A percentile compares a stretch with the other conserved stretches of the same genome.
These are phyloP conservation scores for Serendipita indica DNA, from an alignment of 768 basidiomycete species.

Conservation along the genomic window DNA sequence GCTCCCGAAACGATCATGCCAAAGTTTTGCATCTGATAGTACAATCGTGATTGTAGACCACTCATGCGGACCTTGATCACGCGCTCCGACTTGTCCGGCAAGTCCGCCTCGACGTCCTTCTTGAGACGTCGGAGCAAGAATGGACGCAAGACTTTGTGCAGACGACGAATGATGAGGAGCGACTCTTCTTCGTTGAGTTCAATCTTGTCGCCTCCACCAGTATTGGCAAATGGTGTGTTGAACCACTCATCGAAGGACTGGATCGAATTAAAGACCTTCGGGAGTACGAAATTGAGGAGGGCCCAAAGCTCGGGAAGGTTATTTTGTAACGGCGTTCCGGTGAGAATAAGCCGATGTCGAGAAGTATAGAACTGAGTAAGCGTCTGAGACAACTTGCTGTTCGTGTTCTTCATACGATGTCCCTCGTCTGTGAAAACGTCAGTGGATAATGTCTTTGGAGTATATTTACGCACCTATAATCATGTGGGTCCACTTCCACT, in stretches of 20 bases:
- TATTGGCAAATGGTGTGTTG: conserved; percentile 97
- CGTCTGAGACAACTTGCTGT: conserved; percentile 76
- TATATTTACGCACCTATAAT: conserved; percentile 56
- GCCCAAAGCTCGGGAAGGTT: conserved; percentile 95
- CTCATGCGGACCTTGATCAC: conserved; percentile 95
- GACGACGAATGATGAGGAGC: conserved; percentile 85
- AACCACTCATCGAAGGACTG: conserved; percentile 99
- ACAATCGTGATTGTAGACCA: conserved; percentile 77
- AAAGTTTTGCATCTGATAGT: conserved; percentile 96
- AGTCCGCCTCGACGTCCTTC: conserved; percentile 90
- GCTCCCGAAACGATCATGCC: conserved; percentile 77
- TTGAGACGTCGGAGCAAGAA: conserved; percentile 87
- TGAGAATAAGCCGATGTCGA: conserved; percentile 83
- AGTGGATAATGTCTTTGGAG: neutral
- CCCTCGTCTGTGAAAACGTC: conserved; percentile 55
- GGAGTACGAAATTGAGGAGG: conserved; percentile 84
- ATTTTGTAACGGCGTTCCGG: conserved; percentile 92
- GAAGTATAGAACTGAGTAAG: conserved; percentile 87
- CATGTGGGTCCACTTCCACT: conserved; percentile 94
- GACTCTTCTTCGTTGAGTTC: conserved; percentile 99
- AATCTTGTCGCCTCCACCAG: conserved; percentile 95
- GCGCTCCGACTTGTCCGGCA: conserved; percentile 96
- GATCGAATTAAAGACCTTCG: conserved; percentile 96
- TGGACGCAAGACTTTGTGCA: conserved; percentile 90
- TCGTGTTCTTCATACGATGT: conserved; percentile 96